Conservation (phyloP, 495 filamentous ascomycete genomes). For the Hyaloscypha hepaticicola region DNA sequence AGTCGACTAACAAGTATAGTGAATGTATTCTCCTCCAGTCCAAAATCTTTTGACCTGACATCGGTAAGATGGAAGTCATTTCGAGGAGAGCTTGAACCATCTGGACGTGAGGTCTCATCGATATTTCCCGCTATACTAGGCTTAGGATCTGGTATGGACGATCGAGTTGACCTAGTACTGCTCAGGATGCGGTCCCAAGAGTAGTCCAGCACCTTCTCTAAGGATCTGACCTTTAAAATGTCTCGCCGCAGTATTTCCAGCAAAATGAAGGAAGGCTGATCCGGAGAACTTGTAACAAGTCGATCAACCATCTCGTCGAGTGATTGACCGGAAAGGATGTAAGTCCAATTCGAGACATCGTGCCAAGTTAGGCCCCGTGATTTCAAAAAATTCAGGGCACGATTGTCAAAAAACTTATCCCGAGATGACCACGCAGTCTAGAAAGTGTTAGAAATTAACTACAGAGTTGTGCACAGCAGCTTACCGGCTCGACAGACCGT, state of each 20-base stretch:
- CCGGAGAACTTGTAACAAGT: slow-evolving; percentile 8
- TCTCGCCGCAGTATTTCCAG: slow-evolving; percentile 22
- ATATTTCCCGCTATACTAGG: neutral
- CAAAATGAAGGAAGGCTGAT: slow-evolving; percentile 24
- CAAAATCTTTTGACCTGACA: neutral
- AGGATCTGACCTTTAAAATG: slow-evolving; percentile 11
- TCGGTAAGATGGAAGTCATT: neutral
- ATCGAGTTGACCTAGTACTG: neutral
- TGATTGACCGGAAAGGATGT: slow-evolving; percentile 15
- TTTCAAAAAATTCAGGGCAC: neutral
- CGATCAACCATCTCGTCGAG: slow-evolving; percentile 20
- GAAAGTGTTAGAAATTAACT: neutral
- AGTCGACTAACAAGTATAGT: slow-evolving; percentile 16
- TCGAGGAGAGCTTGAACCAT: neutral
- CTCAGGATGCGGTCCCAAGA: slow-evolving; percentile 13
- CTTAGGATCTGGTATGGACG: neutral
- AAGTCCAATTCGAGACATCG: slow-evolving; percentile 26
- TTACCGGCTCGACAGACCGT: neutral
- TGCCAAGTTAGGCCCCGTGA: slow-evolving; percentile 1
- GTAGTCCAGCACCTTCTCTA: slow-evolving; percentile 19
- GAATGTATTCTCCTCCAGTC: neutral
- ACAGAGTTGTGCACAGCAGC: neutral
- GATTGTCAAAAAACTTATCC: neutral
- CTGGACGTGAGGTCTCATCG: neutral
- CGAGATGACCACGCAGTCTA: neutral